Conservation (phyloP, 2,329 filamentous ascomycete species). For the Cladosporium sp. region DNA sequence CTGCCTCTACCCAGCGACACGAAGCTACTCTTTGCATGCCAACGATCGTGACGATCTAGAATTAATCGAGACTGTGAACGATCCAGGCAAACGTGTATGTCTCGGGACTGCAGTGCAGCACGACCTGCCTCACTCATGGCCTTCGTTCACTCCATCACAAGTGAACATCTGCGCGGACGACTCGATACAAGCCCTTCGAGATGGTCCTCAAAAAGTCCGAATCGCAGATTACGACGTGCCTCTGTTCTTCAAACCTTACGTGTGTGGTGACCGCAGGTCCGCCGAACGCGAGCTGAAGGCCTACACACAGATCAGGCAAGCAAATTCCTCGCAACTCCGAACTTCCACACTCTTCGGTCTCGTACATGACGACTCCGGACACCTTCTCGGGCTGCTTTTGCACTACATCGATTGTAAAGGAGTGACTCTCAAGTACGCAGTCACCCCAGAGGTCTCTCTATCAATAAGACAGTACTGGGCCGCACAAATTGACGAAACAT, state of each 20-base stretch:
- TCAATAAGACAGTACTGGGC: conserved; percentile 10
- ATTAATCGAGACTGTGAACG: background rate
- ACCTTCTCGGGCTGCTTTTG: background rate
- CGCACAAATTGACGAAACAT: background rate
- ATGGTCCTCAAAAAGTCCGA: background rate
- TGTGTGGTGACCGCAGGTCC: background rate
- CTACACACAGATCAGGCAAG: background rate
- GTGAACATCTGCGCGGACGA: background rate
- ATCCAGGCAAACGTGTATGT: background rate
- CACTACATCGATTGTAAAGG: background rate
- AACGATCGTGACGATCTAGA: background rate
- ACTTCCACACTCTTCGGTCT: background rate
- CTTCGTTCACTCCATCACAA: background rate
- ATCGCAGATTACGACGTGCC: background rate
- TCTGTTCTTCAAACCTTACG: background rate
- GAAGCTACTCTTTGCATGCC: background rate
- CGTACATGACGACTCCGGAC: background rate
- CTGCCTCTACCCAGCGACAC: background rate
- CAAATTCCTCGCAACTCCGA: background rate
- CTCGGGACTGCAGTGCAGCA: background rate
- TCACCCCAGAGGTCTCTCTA: background rate
- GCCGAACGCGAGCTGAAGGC: background rate
- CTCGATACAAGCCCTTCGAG: background rate
- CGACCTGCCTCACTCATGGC: background rate
- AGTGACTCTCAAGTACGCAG: background rate